Evolutionary conservation across 2,329 filamentous ascomycete species (phyloP).

Genomic region (Byssochlamys sp.): DNA sequence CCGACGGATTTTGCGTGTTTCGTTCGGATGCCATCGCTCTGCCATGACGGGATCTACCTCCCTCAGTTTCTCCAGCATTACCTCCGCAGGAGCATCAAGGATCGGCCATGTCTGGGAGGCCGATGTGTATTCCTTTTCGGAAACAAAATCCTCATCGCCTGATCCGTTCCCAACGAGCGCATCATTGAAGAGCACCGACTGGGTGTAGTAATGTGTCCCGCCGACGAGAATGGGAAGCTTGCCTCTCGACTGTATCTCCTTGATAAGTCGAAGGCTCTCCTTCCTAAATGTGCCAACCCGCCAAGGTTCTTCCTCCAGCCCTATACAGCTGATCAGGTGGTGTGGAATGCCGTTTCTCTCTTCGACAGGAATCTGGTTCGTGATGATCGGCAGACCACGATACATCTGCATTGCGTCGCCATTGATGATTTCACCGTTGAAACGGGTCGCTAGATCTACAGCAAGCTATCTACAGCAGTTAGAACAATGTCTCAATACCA

Average conservation of each 20-base stretch:
- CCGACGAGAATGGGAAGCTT: conserved; percentile 84
- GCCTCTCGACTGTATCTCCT: conserved; percentile 67
- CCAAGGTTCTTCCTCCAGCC: conserved; percentile 70
- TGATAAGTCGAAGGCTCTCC: conserved; percentile 59
- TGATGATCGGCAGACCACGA: conserved; percentile 80
- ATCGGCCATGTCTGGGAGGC: conserved; percentile 53
- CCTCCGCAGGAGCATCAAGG: conserved; percentile 59
- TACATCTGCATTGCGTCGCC: conserved; percentile 98
- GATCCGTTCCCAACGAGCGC: conserved; percentile 43
- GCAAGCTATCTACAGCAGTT: conserved; percentile 56
- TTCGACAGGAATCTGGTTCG: conserved; percentile 72
- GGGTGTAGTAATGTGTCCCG: conserved; percentile 90
- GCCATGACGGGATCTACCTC: conserved; percentile 87
- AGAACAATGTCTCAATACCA: conserved; percentile 5
- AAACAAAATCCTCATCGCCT: conserved; percentile 10
- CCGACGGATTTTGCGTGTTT: conserved; percentile 76
- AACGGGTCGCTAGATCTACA: conserved; percentile 70
- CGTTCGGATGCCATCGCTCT: conserved; percentile 84
- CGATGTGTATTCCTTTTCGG: conserved; percentile 14
- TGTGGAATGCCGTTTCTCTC: conserved; percentile 76
- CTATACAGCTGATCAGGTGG: conserved; percentile 73
- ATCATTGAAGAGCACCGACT: conserved; percentile 74
- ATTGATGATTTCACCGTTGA: conserved; percentile 91
- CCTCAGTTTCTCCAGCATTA: conserved; percentile 61
- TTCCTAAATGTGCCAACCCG: conserved; percentile 66